A percentile compares a stretch with the other conserved stretches of the same genome.
phyloP scores from a whole-genome alignment of 208 protist genomes.

The Wallacemonas sp. region DNA sequence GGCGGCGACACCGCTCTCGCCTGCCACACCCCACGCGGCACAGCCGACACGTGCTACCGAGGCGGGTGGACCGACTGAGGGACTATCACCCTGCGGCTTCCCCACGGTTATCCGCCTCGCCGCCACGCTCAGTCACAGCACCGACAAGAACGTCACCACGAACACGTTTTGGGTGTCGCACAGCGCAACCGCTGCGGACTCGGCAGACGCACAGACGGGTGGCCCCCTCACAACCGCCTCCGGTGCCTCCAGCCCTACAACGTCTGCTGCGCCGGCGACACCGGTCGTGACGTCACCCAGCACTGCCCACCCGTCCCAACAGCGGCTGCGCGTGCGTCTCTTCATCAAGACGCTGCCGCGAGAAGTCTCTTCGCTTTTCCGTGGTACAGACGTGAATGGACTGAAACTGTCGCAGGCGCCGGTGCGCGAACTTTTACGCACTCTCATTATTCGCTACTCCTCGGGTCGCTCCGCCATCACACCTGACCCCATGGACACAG shows the following conservation, averaged over 20 bases:
- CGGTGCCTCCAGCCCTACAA: too few species aligned
- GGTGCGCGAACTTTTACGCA: conserved; percentile 40
- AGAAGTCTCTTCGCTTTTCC: conserved; percentile 31
- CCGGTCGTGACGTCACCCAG: too few species aligned
- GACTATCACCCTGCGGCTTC: background rate
- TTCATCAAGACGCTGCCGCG: conserved; percentile 64
- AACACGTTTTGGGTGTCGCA: conserved; percentile 1
- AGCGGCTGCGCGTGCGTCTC: conserved; percentile 35
- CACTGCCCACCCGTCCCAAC: background rate
- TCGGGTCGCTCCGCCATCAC: background rate
- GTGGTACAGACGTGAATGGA: conserved; percentile 28
- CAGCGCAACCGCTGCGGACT: background rate
- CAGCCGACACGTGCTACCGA: too few species aligned
- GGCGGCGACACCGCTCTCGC: background rate
- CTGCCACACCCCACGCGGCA: too few species aligned
- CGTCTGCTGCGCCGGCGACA: background rate
- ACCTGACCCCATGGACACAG: background rate
- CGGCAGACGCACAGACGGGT: background rate
- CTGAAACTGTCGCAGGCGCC: conserved; percentile 38
- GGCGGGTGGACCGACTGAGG: background rate
- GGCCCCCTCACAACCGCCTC: background rate
- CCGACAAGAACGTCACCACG: background rate
- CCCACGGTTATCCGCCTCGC: conserved; percentile 6
- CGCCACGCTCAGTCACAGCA: background rate
- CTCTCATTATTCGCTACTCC: conserved; percentile 26